Conservation (phyloP, 2,329 filamentous ascomycete species). For the Sordariomycetes sp. region DNA sequence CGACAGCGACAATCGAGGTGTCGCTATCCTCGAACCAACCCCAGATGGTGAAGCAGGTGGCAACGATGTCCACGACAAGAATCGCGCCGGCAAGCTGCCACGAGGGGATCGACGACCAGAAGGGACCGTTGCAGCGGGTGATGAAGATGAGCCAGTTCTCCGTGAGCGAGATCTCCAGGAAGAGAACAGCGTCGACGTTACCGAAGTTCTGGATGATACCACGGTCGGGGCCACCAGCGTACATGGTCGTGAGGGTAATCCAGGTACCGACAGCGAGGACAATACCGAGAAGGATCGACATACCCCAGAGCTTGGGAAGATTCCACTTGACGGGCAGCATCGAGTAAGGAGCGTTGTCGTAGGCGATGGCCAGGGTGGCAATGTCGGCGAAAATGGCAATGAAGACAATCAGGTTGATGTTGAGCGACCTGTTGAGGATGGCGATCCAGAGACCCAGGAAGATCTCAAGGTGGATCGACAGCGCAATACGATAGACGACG, state of each 20-base stretch:
- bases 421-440: constrained; percentile 71
- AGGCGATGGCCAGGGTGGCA: constrained; percentile 81
- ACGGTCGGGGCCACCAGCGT: constrained; percentile 51
- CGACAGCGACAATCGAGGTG: constrained; percentile 70
- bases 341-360: constrained; percentile 83
- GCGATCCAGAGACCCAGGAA: constrained; percentile 88
- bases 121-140: constrained; percentile 82
- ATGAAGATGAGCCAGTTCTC: constrained; percentile 98
- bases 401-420: constrained; percentile 82
- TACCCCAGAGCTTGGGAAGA: constrained; percentile 79
- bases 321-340: constrained; percentile 90
- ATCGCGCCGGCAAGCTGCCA: constrained; percentile 75
- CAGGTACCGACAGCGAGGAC: constrained; percentile 75
- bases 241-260: constrained; percentile 82
- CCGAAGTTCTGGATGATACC: constrained; percentile 88
- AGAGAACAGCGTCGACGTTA: constrained; percentile 68
- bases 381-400: constrained; percentile 92
- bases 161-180: constrained; percentile 80
- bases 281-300: constrained; percentile 72
- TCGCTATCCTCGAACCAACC: constrained; percentile 63
- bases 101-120: constrained; percentile 82
- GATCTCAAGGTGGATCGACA: constrained; percentile 83
- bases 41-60: constrained; percentile 75
- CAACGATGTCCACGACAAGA: constrained; percentile 67
- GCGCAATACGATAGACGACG: constrained; percentile 86